phyloP scores from a whole-genome alignment of 805 yeast genomes.

The Wickerhamomyces bovis region DNA sequence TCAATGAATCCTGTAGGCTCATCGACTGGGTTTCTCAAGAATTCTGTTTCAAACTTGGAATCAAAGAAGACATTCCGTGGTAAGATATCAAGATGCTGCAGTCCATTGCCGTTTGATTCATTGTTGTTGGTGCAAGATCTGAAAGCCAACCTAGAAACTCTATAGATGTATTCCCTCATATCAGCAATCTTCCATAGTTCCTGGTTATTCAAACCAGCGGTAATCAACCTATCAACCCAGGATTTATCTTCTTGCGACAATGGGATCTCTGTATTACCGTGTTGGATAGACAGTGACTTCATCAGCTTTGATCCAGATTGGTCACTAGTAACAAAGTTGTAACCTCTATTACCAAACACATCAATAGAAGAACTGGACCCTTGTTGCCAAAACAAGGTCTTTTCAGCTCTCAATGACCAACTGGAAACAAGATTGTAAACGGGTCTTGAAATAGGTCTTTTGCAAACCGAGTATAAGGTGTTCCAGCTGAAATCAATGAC shows the following conservation, averaged over 20 bases:
- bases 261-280: conserved; percentile 40
- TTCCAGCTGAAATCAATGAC: conserved; percentile 62
- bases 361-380: conserved; percentile 31
- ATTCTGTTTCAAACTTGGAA: conserved; percentile 21
- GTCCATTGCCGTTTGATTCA: conserved; percentile 11
- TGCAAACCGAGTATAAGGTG: conserved; percentile 58
- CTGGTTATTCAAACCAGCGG: conserved; percentile 65
- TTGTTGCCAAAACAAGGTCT: conserved; percentile 78
- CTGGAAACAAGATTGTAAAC: conserved; percentile 56
- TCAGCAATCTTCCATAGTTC: conserved; percentile 82
- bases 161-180: conserved; percentile 59
- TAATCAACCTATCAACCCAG: conserved; percentile 66
- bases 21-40: conserved; percentile 3
- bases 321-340: conserved; percentile 24
- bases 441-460: conserved; percentile 59
- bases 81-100: conserved; percentile 31
- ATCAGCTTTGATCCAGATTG: conserved; percentile 7
- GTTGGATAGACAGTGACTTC: conserved; percentile 26
- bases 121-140: conserved; percentile 23
- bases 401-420: conserved; percentile 66
- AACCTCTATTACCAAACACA: conserved; percentile 40
- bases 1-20: conserved; percentile 3
- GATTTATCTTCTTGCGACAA: conserved; percentile 59
- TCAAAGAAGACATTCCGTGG: conserved; percentile 52
- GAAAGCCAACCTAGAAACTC: conserved; percentile 42